Conservation (phyloP, 2,329 filamentous ascomycete genomes). For the Tympanopsis confertula region DNA sequence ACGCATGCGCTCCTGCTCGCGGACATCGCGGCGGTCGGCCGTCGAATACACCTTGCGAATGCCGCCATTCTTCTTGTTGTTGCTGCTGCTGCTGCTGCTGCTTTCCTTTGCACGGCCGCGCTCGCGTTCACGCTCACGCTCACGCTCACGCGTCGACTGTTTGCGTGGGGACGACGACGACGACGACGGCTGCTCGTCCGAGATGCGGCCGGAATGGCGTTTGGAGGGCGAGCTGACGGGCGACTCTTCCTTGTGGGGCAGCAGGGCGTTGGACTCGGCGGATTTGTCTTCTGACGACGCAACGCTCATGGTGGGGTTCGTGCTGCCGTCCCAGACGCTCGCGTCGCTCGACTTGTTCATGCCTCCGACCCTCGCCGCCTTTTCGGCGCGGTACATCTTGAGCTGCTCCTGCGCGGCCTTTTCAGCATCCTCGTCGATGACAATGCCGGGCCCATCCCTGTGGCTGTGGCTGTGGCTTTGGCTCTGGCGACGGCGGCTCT, state of each 20-base stretch:
- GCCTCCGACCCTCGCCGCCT: slow-evolving; percentile 74
- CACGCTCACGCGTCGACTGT: not conserved
- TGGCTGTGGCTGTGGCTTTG: slow-evolving; percentile 20
- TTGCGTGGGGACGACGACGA: slow-evolving; percentile 8
- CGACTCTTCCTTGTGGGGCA: slow-evolving; percentile 40
- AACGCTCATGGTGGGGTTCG: slow-evolving; percentile 35
- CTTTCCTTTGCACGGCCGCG: not conserved
- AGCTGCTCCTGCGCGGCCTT: slow-evolving; percentile 30
- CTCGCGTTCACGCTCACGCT: slow-evolving; percentile 2
- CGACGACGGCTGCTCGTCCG: slow-evolving; percentile 11
- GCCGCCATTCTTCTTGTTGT: slow-evolving; percentile 16
- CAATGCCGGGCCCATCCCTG: slow-evolving; percentile 44
- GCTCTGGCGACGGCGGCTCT: slow-evolving; percentile 5
- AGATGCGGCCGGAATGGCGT: slow-evolving; percentile 14
- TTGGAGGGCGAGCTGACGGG: slow-evolving; percentile 25
- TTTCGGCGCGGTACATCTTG: slow-evolving; percentile 73
- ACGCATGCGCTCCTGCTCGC: slow-evolving; percentile 41
- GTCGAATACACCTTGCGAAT: slow-evolving; percentile 53
- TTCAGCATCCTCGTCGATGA: slow-evolving; percentile 55
- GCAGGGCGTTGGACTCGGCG: slow-evolving; percentile 42
- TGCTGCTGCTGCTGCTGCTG: slow-evolving; percentile 1
- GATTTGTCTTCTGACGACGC: slow-evolving; percentile 45
- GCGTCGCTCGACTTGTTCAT: slow-evolving; percentile 72
- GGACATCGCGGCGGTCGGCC: slow-evolving; percentile 37
- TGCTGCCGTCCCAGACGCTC: slow-evolving; percentile 65